Conservation (phyloP, 116 monocot genomes). For the Posidonia oceanica region DNA sequence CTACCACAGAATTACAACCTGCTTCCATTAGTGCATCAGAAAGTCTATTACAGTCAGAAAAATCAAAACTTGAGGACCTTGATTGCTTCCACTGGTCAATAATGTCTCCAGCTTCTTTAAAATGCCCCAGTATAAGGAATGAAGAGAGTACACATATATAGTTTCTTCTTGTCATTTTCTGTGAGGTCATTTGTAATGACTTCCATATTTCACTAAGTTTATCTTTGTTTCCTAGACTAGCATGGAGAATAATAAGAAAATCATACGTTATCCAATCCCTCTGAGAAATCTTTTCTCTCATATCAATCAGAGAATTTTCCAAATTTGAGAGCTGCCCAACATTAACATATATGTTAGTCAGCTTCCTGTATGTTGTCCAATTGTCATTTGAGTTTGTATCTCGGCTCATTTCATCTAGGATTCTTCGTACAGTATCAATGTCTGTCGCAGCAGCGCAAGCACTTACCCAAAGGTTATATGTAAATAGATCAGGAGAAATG, state of each 20-base stretch:
- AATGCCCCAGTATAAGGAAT: constrained; percentile 38
- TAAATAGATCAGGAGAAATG: constrained; percentile 61
- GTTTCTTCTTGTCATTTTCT: constrained; percentile 64
- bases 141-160: constrained; percentile 67
- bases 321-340: constrained; percentile 31
- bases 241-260: constrained; percentile 72
- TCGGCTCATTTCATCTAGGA: constrained; percentile 63
- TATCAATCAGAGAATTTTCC: constrained; percentile 35
- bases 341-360: constrained; percentile 54
- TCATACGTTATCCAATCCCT: constrained; percentile 83
- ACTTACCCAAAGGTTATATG: constrained; percentile 87
- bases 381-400: constrained; percentile 32
- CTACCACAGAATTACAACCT: constrained; percentile 31
- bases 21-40: constrained; percentile 45
- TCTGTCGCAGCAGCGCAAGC: constrained; percentile 54
- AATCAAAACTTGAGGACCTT: constrained; percentile 38
- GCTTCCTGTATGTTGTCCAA: constrained; percentile 46
- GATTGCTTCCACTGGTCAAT: constrained; percentile 74
- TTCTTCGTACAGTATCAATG: constrained; percentile 42
- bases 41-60: constrained; percentile 36
- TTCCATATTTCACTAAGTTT: constrained; percentile 80
- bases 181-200: constrained; percentile 47
- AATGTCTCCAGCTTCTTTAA: constrained; percentile 67
- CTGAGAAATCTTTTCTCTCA: constrained; percentile 34
- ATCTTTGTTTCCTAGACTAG: constrained; percentile 56